Evolutionary conservation across 2,329 filamentous ascomycete genomes (phyloP).

Genomic region (Achaetomium macrosporum): DNA sequence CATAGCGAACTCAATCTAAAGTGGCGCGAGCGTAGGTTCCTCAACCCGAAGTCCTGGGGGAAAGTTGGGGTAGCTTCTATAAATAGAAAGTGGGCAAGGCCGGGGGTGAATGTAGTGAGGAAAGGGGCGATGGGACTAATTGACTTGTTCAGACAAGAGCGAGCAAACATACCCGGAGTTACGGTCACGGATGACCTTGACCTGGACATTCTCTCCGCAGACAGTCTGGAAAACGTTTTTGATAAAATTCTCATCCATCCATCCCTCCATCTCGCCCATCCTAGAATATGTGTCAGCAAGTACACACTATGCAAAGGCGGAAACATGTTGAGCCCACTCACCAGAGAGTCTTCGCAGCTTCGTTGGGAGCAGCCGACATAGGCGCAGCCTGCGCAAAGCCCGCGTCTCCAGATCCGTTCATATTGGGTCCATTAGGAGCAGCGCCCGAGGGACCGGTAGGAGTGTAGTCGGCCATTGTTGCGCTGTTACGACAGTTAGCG

Average conservation of each 20-base stretch:
- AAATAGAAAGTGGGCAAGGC: not conserved
- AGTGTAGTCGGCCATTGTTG: constrained; percentile 25
- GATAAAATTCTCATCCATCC: constrained; percentile 99
- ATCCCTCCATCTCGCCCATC: constrained; percentile 99
- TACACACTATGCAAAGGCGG: too few species aligned
- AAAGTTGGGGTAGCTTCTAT: too few species aligned
- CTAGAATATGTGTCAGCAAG: constrained; percentile 38
- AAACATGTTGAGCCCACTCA: constrained; percentile 28
- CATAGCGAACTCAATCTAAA: too few species aligned
- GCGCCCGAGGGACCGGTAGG: constrained; percentile 19
- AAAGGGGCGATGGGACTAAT: not conserved
- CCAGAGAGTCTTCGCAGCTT: constrained; percentile 55
- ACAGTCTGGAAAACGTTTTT: constrained; percentile 85
- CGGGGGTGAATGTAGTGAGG: not conserved
- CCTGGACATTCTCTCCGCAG: constrained; percentile 90
- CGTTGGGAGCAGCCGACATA: constrained; percentile 28
- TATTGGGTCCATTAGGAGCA: constrained; percentile 20
- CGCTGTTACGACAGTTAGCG: not conserved
- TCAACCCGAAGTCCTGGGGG: too few species aligned
- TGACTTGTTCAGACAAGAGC: not conserved
- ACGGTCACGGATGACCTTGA: constrained; percentile 99
- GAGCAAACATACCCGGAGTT: constrained; percentile 73
- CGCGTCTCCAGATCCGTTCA: constrained; percentile 29
- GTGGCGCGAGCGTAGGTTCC: too few species aligned
- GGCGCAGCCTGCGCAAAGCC: constrained; percentile 21